Evolutionary conservation across 345 rosid genomes (phyloP).

Genomic region (Rhodamnia argentea): DNA sequence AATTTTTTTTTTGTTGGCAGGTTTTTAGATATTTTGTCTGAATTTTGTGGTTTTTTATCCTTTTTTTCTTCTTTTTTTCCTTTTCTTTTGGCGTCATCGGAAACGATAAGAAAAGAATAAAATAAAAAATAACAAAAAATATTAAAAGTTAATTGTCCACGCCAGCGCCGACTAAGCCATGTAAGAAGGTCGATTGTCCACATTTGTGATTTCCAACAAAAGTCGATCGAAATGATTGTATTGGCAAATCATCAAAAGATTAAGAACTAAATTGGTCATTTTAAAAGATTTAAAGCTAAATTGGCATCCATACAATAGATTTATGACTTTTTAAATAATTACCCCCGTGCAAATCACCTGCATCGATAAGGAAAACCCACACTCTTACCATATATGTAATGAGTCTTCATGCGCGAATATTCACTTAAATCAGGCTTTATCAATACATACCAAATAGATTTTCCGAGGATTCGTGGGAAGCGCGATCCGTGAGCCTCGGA

Average conservation of each 20-base stretch:
- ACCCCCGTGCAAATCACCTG: not conserved
- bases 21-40: not conserved
- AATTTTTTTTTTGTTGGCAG: not conserved
- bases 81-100: fast-evolving
- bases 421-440: too few species aligned
- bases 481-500: too few species aligned
- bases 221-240: fast-evolving
- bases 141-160: fast-evolving
- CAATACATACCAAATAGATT: too few species aligned
- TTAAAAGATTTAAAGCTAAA: fast-evolving
- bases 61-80: not conserved
- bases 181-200: fast-evolving
- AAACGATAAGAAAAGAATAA: not conserved
- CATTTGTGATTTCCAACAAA: fast-evolving
- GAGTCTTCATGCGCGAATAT: too few species aligned
- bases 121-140: not conserved
- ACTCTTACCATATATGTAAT: too few species aligned
- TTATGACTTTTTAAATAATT: not conserved
- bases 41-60: not conserved
- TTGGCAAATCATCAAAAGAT: fast-evolving
- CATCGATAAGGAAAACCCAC: not conserved
- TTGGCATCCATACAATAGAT: fast-evolving
- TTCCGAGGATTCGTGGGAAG: too few species aligned
- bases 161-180: fast-evolving
- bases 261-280: fast-evolving